Evolutionary conservation across 2,329 filamentous ascomycete genomes (phyloP), one percentile per base, ranked within the genome.

Genomic region (Xylariaceae sp.): DNA sequence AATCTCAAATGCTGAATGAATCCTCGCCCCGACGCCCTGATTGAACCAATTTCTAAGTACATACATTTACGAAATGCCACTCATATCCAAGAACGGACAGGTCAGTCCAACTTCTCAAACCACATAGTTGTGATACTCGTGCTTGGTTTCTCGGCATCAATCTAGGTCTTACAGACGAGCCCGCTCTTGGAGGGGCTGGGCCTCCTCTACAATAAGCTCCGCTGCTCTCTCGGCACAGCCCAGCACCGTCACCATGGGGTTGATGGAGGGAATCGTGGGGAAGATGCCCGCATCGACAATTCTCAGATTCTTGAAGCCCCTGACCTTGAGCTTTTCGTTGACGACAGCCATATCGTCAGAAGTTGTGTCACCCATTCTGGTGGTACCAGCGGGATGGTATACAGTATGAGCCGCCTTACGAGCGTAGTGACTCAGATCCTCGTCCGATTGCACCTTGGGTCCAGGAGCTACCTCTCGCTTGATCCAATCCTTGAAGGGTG

Each of bases 271-370:
- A 80, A 95, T 94, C 47, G 85, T 85, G 0, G 89, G 89, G 72
- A 95, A 95, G 38, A 95, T 79, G 56, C 89, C 87, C 0, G 89
- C 89, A 63, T 95, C 89, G 1, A 87, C 87, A 52, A 95, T 88
- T 43, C 89, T 78, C 43, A 94, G 66, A 22, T 79, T 80, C 69
- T 81, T 79, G 49, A 94, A 65, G 1, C 87, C 88, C 19, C 80
- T 73, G 22, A 95, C 71, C 67, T 78, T 84, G 48, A 95, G 66
- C 59, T 83, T 72, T 19, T 76, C 74, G 59, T 93, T 85, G n/a
- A 94, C 89, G 16, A 95, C 89, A 4, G 87, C 88, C 62, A 83
- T 67, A 37, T 77, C 67, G 60, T 94, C 87, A 39, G 70, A 76
- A 42, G 63, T 64, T 4, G 85, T 66, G 57, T 90, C 81, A 26